A percentile compares a stretch with the other conserved stretches of the same genome.
Conservation (phyloP, 2,329 filamentous ascomycete genomes). For the Ceratocystis eucalypticola region DNA sequence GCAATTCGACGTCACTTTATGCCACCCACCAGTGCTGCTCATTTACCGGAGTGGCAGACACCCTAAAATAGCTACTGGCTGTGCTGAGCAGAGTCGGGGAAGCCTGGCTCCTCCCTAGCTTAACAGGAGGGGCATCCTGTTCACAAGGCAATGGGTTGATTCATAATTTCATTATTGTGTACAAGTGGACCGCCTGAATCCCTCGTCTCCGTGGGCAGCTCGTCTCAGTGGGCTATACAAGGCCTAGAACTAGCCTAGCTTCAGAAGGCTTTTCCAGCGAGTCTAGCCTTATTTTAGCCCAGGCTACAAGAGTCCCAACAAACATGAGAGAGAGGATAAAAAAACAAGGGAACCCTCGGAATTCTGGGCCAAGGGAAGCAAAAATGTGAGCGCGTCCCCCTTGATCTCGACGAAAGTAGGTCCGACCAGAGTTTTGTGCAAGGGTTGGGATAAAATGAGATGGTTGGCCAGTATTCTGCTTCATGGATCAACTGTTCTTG, state of each 20-base stretch:
- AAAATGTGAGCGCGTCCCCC: not conserved
- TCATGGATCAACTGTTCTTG: not conserved
- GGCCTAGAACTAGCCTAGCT: not conserved
- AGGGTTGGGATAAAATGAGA: conserved; percentile 4
- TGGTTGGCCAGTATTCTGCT: not conserved
- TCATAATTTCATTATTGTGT: not conserved
- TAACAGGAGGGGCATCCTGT: no score
- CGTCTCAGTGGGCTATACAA: not conserved
- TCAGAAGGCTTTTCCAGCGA: not conserved
- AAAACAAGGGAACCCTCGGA: not conserved
- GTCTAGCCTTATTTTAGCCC: not conserved
- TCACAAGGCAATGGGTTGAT: not conserved
- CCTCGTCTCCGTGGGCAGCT: no score
- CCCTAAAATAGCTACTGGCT: not conserved
- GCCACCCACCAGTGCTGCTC: not conserved
- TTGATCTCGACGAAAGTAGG: not conserved
- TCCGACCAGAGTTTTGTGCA: conserved; percentile 1
- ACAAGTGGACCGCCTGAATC: not conserved
- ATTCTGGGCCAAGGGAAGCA: not conserved
- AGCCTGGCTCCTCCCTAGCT: no score
- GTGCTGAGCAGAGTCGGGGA: no score
- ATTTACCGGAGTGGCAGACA: no score
- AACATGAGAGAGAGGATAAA: not conserved
- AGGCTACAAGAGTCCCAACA: not conserved
- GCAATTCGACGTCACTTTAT: not conserved